Conservation (phyloP, 1,139 yeast species). For the Suhomyces coccinellae region DNA sequence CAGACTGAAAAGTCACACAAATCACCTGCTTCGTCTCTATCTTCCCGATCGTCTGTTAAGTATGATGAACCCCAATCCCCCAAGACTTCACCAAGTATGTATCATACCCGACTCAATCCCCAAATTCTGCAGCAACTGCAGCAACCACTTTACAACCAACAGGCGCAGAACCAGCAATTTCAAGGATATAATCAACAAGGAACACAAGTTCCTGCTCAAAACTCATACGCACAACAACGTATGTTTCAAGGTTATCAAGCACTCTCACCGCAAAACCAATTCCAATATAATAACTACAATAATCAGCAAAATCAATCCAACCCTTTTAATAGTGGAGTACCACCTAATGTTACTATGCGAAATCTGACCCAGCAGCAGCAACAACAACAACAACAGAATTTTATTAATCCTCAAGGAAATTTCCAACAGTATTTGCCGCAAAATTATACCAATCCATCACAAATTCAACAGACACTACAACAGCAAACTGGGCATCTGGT, state of each 20-base stretch:
- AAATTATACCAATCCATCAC: constrained; percentile 9
- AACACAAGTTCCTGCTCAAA: constrained; percentile 13
- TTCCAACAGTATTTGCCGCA: constrained; percentile 17
- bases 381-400: constrained; percentile 13
- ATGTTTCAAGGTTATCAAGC: constrained; percentile 18
- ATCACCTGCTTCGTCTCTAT: constrained; percentile 41
- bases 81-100: constrained; percentile 38
- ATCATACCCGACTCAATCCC: constrained; percentile 17
- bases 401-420: constrained; percentile 13
- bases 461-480: constrained; percentile 6
- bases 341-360: constrained; percentile 16
- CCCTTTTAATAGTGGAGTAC: constrained; percentile 10
- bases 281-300: constrained; percentile 12
- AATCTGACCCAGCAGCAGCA: constrained; percentile 5
- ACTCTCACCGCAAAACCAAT: constrained; percentile 15
- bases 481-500: not conserved
- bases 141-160: constrained; percentile 13
- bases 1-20: constrained; percentile 16
- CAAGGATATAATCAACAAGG: constrained; percentile 4
- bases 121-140: constrained; percentile 14
- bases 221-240: constrained; percentile 16
- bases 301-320: constrained; percentile 8
- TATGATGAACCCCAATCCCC: constrained; percentile 47
- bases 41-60: constrained; percentile 34
- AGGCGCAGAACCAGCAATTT: constrained; percentile 13